Percentiles rank a stretch among this genome's conserved stretches.
These are phyloP conservation scores for Claviceps cyperi DNA, from an alignment of 2,329 filamentous ascomycete species.

Conservation along the genomic window DNA sequence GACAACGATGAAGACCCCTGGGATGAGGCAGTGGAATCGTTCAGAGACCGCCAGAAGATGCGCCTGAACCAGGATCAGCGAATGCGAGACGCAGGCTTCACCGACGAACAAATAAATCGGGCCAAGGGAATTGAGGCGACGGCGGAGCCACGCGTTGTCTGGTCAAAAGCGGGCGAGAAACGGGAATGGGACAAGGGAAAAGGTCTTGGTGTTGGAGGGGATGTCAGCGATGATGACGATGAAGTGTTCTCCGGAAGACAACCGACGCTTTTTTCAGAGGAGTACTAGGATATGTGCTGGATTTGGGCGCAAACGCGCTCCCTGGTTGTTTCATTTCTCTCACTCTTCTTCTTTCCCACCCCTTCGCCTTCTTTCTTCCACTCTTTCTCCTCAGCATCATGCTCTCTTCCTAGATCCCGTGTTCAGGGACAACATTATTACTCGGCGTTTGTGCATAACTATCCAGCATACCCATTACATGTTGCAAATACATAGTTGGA, in stretches of 20 bases:
- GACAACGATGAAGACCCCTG: conserved; percentile 46
- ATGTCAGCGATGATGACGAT: conserved; percentile 2
- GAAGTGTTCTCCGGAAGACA: not conserved
- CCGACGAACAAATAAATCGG: conserved; percentile 51
- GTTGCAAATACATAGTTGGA: no score
- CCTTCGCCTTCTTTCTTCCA: no score
- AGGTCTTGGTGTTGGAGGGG: conserved; percentile 5
- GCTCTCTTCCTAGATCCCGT: no score
- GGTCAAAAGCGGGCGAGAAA: conserved; percentile 54
- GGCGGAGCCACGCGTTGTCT: conserved; percentile 49
- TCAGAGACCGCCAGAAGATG: conserved; percentile 68
- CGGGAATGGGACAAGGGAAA: conserved; percentile 49
- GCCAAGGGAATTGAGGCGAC: conserved; percentile 45
- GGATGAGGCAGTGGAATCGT: conserved; percentile 65
- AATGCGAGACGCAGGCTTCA: conserved; percentile 64
- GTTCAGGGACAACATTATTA: no score
- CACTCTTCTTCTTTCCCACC: no score
- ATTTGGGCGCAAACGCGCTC: not conserved
- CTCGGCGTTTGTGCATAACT: no score
- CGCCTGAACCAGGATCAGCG: conserved; percentile 61
- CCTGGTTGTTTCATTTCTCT: not conserved
- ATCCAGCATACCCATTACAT: no score
- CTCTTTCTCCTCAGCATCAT: no score
- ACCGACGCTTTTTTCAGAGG: conserved; percentile 7
- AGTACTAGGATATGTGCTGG: not conserved